Evolutionary conservation across 495 filamentous ascomycete genomes (phyloP).

Genomic region (Eremomyces bilateralis): DNA sequence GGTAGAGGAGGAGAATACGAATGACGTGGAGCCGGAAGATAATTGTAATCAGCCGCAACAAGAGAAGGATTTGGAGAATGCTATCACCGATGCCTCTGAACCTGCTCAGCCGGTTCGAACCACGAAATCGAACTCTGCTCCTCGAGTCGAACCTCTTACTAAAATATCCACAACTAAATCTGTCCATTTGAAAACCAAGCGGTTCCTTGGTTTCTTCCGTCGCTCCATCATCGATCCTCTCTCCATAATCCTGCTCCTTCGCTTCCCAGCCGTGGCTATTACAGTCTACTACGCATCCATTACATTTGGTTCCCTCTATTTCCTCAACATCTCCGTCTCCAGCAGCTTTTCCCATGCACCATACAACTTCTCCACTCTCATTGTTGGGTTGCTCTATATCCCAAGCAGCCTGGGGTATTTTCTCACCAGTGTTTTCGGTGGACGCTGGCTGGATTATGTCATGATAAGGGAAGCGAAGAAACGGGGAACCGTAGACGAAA

Average conservation of each 20-base stretch:
- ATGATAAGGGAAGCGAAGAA: slow-evolving; percentile 64
- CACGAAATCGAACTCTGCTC: no score
- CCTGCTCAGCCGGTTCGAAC: no score
- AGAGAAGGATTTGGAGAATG: slow-evolving; percentile 16
- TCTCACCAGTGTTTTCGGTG: slow-evolving; percentile 48
- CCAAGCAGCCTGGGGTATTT: slow-evolving; percentile 65
- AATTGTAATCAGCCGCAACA: no score
- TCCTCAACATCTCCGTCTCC: slow-evolving; percentile 73
- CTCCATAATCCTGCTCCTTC: slow-evolving; percentile 53
- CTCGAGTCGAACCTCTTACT: no score
- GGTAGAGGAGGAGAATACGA: slow-evolving; percentile 6
- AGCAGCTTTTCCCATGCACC: slow-evolving; percentile 48
- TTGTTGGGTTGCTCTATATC: slow-evolving; percentile 67
- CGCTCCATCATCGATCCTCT: slow-evolving; percentile 62
- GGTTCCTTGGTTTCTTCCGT: slow-evolving; percentile 31
- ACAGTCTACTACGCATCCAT: slow-evolving; percentile 68
- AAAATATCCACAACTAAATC: slow-evolving; percentile 38
- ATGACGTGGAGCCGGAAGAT: no score
- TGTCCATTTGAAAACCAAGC: slow-evolving; percentile 30
- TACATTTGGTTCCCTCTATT: slow-evolving; percentile 62
- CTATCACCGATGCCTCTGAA: no score
- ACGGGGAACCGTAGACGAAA: slow-evolving; percentile 33
- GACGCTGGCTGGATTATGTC: slow-evolving; percentile 71
- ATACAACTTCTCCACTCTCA: slow-evolving; percentile 51
- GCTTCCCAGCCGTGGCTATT: slow-evolving; percentile 56